These are phyloP conservation scores for Suhomyces coccinellae DNA, from an alignment of 1,139 yeast species.

Conservation along the genomic window DNA sequence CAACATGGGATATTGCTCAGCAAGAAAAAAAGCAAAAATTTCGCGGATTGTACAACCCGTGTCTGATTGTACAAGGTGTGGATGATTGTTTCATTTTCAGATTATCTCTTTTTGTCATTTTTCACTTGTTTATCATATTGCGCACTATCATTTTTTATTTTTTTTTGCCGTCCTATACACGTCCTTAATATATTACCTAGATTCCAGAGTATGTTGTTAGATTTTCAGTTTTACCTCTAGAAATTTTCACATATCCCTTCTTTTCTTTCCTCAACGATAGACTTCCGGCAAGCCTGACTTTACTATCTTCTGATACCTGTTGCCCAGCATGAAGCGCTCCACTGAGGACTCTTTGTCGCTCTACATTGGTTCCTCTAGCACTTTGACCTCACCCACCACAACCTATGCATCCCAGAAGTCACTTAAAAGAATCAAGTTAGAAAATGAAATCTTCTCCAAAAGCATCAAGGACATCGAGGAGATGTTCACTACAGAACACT, in stretches of 20 bases:
- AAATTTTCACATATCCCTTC: not conserved
- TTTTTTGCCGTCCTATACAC: constrained; percentile 11
- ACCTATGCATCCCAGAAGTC: constrained; percentile 19
- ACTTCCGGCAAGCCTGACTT: constrained; percentile 7
- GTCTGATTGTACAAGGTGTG: constrained; percentile 3
- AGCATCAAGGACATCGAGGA: constrained; percentile 31
- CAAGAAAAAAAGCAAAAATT: not conserved
- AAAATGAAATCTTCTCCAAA: constrained; percentile 31
- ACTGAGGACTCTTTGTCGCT: constrained; percentile 11
- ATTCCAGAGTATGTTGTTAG: constrained; percentile 5
- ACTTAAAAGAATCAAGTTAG: constrained; percentile 26
- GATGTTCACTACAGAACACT: constrained; percentile 20
- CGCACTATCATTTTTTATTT: constrained; percentile 5
- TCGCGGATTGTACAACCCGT: not conserved
- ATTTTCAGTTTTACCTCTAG: not conserved
- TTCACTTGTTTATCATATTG: constrained; percentile 4
- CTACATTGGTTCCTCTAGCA: constrained; percentile 7
- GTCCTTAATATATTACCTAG: constrained; percentile 9
- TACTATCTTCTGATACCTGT: not conserved
- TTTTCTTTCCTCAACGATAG: not conserved
- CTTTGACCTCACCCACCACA: constrained; percentile 9
- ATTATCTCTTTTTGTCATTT: constrained; percentile 8
- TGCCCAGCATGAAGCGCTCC: constrained; percentile 9
- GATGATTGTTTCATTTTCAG: constrained; percentile 5
- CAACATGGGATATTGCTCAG: not conserved